These are phyloP conservation scores for Citrus unshiu DNA, from an alignment of 345 rosid genomes.

Conservation along the genomic window DNA sequence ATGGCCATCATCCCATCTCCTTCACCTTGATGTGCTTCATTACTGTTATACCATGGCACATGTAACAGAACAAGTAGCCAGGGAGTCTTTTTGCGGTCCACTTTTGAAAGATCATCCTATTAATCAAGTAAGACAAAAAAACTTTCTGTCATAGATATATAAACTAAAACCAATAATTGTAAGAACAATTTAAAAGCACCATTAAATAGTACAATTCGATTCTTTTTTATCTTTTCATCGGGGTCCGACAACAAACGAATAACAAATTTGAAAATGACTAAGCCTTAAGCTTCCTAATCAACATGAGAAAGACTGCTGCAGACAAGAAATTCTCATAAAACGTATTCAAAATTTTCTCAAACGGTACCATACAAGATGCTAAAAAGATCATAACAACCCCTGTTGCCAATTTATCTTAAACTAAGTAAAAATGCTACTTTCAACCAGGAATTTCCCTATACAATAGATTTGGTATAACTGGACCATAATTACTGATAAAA, in stretches of 20 bases:
- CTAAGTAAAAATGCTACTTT: background rate
- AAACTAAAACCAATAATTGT: too few species aligned
- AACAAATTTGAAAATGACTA: too few species aligned
- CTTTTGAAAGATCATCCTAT: constrained; percentile 78
- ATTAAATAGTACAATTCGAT: too few species aligned
- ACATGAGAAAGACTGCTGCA: background rate
- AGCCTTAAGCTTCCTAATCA: background rate
- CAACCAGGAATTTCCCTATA: background rate
- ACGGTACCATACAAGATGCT: background rate
- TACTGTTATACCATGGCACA: constrained; percentile 96
- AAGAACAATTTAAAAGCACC: too few species aligned
- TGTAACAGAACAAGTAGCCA: constrained; percentile 84
- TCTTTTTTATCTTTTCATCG: too few species aligned
- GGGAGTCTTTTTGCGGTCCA: constrained; percentile 77
- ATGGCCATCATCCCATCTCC: constrained; percentile 79
- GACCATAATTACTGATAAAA: background rate
- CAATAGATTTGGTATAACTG: background rate
- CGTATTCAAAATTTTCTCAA: background rate
- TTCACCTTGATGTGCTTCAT: constrained; percentile 77
- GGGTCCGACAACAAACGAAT: too few species aligned
- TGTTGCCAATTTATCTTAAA: background rate
- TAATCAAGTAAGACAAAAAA: constrained; percentile 8
- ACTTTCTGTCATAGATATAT: background rate
- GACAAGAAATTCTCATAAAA: background rate
- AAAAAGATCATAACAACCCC: background rate